A percentile compares a stretch with the other conserved stretches of the same genome.
Conservation (phyloP, 306 rosid genomes). For the Elaeagnus macrophylla region DNA sequence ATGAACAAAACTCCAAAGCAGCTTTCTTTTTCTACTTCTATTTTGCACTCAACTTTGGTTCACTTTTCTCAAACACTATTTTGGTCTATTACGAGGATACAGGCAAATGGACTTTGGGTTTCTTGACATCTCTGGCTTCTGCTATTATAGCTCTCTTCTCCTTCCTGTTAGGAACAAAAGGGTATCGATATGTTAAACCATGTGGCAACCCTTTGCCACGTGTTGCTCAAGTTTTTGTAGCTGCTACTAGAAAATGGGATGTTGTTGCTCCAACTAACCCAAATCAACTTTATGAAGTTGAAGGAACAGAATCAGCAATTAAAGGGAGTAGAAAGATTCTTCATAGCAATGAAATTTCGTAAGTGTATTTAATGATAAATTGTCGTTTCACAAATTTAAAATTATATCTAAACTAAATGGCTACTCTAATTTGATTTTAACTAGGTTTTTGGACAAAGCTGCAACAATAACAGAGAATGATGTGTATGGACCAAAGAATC, state of each 20-base stretch:
- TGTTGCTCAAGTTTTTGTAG: slow-evolving; percentile 54
- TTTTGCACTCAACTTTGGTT: slow-evolving; percentile 52
- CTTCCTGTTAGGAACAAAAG: slow-evolving; percentile 34
- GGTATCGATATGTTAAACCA: slow-evolving; percentile 47
- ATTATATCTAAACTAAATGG: not conserved
- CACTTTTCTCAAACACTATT: slow-evolving; percentile 57
- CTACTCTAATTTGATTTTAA: not conserved
- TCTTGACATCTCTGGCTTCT: slow-evolving; percentile 40
- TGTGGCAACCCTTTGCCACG: slow-evolving; percentile 61
- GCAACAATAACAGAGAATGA: slow-evolving; percentile 26
- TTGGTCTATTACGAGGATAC: slow-evolving; percentile 49
- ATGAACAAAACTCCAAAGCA: slow-evolving; percentile 37
- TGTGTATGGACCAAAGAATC: slow-evolving; percentile 11
- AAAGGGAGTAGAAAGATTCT: slow-evolving; percentile 44
- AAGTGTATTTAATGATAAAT: slow-evolving; percentile 6
- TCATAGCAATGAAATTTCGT: slow-evolving; percentile 46
- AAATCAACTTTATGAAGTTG: slow-evolving; percentile 37
- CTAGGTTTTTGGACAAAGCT: slow-evolving; percentile 31
- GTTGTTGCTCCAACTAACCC: slow-evolving; percentile 14
- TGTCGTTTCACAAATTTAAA: not conserved
- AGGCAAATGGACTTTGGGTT: slow-evolving; percentile 54
- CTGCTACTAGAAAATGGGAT: slow-evolving; percentile 42
- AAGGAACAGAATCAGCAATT: slow-evolving; percentile 30
- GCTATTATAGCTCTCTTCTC: slow-evolving; percentile 37
- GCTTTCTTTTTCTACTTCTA: slow-evolving; percentile 55